These are phyloP conservation scores for Guyanaporus albipodus DNA, from an alignment of 768 basidiomycete genomes.

Conservation along the genomic window DNA sequence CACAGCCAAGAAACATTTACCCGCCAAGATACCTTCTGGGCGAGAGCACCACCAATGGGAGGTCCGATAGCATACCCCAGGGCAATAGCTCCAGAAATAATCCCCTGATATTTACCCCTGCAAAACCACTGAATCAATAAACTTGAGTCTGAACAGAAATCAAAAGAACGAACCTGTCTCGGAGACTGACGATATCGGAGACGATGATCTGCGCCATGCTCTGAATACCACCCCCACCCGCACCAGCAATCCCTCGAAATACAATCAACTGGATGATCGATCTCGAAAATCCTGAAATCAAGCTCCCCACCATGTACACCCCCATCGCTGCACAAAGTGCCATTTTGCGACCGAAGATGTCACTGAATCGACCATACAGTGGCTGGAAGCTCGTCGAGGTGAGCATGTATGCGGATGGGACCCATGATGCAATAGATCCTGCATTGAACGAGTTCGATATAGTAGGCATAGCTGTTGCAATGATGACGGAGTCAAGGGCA, in stretches of 20 bases:
- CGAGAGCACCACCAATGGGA: constrained; percentile 60
- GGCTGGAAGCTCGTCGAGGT: constrained; percentile 45
- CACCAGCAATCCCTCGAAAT: constrained; percentile 63
- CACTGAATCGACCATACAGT: constrained; percentile 57
- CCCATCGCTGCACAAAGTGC: constrained; percentile 53
- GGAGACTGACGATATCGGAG: constrained; percentile 67
- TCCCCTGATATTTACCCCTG: constrained; percentile 76
- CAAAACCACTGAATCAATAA: neutral
- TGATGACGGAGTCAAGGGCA: constrained; percentile 66
- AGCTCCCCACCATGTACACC: constrained; percentile 63
- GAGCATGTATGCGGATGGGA: constrained; percentile 67
- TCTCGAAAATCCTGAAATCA: constrained; percentile 63
- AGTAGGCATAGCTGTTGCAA: constrained; percentile 71
- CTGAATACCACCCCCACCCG: constrained; percentile 67
- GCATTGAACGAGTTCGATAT: constrained; percentile 64
- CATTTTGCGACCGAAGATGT: constrained; percentile 65
- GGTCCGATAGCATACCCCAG: constrained; percentile 66
- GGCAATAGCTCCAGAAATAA: constrained; percentile 53
- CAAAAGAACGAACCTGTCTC: constrained; percentile 46
- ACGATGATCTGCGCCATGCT: constrained; percentile 70
- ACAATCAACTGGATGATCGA: constrained; percentile 66
- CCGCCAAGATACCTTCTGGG: constrained; percentile 60
- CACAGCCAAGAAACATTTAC: constrained; percentile 33
- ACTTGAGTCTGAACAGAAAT: neutral
- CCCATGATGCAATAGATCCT: constrained; percentile 48